phyloP scores from a whole-genome alignment of 1,139 yeast genomes.

The Suhomyces terraborum region DNA sequence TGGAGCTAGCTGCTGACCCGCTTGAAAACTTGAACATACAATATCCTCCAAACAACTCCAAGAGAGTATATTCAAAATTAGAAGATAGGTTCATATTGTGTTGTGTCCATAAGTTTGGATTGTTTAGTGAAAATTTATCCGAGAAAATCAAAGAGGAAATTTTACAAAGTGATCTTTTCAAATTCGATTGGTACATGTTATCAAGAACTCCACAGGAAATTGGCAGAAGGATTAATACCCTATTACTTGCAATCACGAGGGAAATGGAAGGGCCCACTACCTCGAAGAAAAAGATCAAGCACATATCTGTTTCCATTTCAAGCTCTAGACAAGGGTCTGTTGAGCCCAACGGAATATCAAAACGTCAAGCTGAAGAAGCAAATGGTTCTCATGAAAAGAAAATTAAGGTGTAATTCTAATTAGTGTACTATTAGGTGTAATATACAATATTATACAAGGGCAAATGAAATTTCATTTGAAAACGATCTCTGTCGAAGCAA shows the following conservation, averaged over 20 bases:
- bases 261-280: conserved; percentile 73
- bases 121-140: conserved; percentile 66
- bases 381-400: conserved; percentile 11
- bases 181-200: conserved; percentile 85
- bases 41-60: conserved; percentile 92
- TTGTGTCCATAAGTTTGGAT: conserved; percentile 75
- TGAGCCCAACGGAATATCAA: conserved; percentile 28
- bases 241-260: conserved; percentile 73
- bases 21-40: conserved; percentile 72
- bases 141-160: conserved; percentile 82
- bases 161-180: conserved; percentile 68
- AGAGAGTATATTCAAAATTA: conserved; percentile 75
- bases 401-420: conserved; percentile 4
- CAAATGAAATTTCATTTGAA: not conserved
- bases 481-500: too few species aligned
- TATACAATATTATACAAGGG: conserved; percentile 11
- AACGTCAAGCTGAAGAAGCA: conserved; percentile 14
- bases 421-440: conserved; percentile 10
- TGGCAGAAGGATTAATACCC: conserved; percentile 77
- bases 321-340: conserved; percentile 40
- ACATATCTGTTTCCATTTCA: conserved; percentile 32
- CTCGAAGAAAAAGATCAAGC: conserved; percentile 36
- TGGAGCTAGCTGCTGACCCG: conserved; percentile 67
- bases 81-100: conserved; percentile 84
- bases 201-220: conserved; percentile 86